phyloP scores from a whole-genome alignment of 106 monocot species.

The Iris macrosiphon region DNA sequence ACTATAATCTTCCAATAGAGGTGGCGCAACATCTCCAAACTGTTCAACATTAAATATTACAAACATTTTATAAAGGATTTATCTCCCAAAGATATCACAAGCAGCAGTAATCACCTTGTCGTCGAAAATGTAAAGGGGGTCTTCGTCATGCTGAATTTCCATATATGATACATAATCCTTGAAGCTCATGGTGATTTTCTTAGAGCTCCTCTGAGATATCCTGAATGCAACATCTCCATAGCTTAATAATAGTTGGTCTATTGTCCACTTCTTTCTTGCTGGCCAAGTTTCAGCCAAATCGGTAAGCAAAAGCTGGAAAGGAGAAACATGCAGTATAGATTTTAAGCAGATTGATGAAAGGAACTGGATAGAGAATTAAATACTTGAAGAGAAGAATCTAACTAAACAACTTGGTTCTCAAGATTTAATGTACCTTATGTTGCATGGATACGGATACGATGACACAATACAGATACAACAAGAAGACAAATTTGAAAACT shows the following conservation, averaged over 20 bases:
- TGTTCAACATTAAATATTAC: slow-evolving; percentile 26
- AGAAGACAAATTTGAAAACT: too few species aligned
- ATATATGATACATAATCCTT: slow-evolving; percentile 91
- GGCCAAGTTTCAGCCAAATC: slow-evolving; percentile 78
- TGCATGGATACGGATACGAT: too few species aligned
- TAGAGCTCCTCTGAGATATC: slow-evolving; percentile 84
- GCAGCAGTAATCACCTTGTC: slow-evolving; percentile 51
- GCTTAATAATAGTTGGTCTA: slow-evolving; percentile 47
- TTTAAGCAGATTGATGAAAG: not conserved
- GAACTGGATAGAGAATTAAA: not conserved
- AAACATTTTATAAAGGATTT: slow-evolving; percentile 2
- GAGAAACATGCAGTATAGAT: not conserved
- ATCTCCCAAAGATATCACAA: not conserved
- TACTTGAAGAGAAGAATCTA: not conserved
- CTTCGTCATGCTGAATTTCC: slow-evolving; percentile 92
- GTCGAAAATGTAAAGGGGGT: slow-evolving; percentile 98
- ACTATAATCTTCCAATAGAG: slow-evolving; percentile 70
- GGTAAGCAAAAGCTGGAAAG: slow-evolving; percentile 74
- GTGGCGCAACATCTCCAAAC: slow-evolving; percentile 95
- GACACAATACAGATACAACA: too few species aligned
- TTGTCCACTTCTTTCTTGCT: slow-evolving; percentile 74
- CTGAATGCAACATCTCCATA: slow-evolving; percentile 79
- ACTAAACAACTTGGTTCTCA: too few species aligned
- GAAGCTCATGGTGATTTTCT: slow-evolving; percentile 80
- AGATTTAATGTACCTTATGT: too few species aligned